Evolutionary conservation across 129 eudicot genomes (phyloP).

Genomic region (Lactuca saligna): DNA sequence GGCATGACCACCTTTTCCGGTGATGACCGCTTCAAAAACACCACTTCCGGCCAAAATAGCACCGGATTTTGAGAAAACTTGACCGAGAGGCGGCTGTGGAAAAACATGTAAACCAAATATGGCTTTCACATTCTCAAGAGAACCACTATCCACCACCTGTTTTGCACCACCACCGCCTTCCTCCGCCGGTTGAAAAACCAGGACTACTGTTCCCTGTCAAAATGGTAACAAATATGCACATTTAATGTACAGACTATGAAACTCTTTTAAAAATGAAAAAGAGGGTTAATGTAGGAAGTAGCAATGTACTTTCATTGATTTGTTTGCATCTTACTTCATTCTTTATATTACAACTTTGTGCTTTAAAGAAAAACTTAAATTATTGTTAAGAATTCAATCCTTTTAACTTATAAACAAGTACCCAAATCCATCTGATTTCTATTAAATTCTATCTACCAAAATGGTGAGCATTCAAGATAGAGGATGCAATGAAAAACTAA

Average conservation of each 20-base stretch:
- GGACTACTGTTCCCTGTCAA: constrained; percentile 63
- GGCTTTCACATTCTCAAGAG: constrained; percentile 54
- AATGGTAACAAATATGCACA: too few relatives aligned
- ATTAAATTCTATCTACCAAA: too few relatives aligned
- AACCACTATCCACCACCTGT: constrained; percentile 52
- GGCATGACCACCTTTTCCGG: constrained; percentile 89
- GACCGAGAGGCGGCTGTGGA: constrained; percentile 34
- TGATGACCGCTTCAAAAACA: constrained; percentile 53
- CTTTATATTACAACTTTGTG: too few relatives aligned
- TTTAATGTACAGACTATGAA: too few relatives aligned
- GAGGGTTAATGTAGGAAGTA: too few relatives aligned
- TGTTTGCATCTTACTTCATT: too few relatives aligned
- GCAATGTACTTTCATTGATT: too few relatives aligned
- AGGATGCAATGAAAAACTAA: background rate
- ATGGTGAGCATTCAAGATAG: background rate
- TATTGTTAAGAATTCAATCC: too few relatives aligned
- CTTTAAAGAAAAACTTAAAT: too few relatives aligned
- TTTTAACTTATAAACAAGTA: too few relatives aligned
- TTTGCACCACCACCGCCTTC: constrained; percentile 79
- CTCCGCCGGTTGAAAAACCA: constrained; percentile 79
- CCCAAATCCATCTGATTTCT: too few relatives aligned
- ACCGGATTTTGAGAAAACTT: constrained; percentile 51
- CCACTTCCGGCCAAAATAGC: constrained; percentile 54
- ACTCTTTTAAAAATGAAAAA: too few relatives aligned
- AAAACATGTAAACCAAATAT: constrained; percentile 64